Evolutionary conservation across 768 basidiomycete genomes (phyloP).

Genomic region (Russula compacta): DNA sequence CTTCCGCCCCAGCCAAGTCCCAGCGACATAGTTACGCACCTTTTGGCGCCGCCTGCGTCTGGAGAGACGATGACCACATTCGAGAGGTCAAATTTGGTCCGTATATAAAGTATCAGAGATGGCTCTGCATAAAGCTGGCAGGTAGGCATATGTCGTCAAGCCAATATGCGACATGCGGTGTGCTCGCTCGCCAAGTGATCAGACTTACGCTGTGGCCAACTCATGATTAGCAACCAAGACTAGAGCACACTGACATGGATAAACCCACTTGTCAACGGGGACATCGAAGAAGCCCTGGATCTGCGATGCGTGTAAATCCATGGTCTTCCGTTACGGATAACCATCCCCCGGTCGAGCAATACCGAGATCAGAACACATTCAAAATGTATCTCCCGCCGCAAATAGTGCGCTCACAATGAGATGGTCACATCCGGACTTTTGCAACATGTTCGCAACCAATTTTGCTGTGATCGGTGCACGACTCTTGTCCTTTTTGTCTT

Average conservation of each 20-base stretch:
- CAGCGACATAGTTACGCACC: slow-evolving; percentile 37
- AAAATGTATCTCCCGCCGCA: neutral
- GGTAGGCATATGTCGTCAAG: slow-evolving; percentile 4
- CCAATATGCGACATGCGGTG: slow-evolving; percentile 23
- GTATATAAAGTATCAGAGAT: slow-evolving; percentile 89
- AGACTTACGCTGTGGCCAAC: slow-evolving; percentile 39
- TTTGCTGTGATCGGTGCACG: slow-evolving; percentile 97
- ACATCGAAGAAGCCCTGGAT: slow-evolving; percentile 99
- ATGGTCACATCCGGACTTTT: slow-evolving; percentile 89
- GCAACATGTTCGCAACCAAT: slow-evolving; percentile 96
- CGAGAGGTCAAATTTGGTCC: slow-evolving; percentile 75
- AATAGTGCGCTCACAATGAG: slow-evolving; percentile 64
- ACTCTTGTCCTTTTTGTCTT: slow-evolving; percentile 99
- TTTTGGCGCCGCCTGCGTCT: slow-evolving; percentile 96
- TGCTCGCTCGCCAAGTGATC: slow-evolving; percentile 8
- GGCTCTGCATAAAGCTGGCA: slow-evolving; percentile 88
- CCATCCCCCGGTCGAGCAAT: neutral
- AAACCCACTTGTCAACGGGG: slow-evolving; percentile 94
- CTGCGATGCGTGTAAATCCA: slow-evolving; percentile 98
- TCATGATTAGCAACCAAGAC: neutral
- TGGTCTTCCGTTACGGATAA: slow-evolving; percentile 73
- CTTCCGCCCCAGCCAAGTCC: neutral
- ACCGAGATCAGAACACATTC: neutral
- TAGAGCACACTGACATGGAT: slow-evolving; percentile 12
- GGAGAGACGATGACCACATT: slow-evolving; percentile 94